Evolutionary conservation across 306 rosid species (phyloP).

Genomic region (Quercus rubra): DNA sequence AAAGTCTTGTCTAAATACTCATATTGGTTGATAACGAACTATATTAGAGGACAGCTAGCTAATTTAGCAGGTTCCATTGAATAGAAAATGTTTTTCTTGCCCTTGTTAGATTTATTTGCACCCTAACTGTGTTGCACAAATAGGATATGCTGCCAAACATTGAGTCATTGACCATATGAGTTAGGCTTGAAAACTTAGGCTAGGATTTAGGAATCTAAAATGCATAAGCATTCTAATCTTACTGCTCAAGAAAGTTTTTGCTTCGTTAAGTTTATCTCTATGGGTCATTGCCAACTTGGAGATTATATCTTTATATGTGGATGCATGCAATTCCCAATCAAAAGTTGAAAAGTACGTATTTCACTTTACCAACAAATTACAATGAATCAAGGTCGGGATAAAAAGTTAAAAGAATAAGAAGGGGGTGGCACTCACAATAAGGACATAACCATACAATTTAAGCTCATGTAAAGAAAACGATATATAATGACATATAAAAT

Average conservation of each 20-base stretch:
- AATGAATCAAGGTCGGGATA: not conserved
- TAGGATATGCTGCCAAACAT: not conserved
- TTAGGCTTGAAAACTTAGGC: not conserved
- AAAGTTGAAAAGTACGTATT: not conserved
- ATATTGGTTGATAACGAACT: no score
- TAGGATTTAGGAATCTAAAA: not conserved
- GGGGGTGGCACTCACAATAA: not conserved
- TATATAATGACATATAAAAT: not conserved
- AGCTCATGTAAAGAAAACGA: not conserved
- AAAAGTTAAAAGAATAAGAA: not conserved
- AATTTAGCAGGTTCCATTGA: not conserved
- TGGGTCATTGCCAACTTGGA: not conserved
- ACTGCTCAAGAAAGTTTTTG: no score
- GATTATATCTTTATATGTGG: not conserved
- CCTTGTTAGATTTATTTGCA: not conserved
- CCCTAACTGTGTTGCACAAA: not conserved
- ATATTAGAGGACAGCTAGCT: no score
- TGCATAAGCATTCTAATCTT: no score
- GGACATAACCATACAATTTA: no score
- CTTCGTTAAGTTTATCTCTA: not conserved
- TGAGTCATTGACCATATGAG: not conserved
- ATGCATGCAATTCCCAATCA: no score
- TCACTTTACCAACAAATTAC: not conserved
- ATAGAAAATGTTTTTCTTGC: not conserved
- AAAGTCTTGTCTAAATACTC: not conserved